Evolutionary conservation across 2,329 filamentous ascomycete genomes (phyloP).

Genomic region (Trichophyton equinum): DNA sequence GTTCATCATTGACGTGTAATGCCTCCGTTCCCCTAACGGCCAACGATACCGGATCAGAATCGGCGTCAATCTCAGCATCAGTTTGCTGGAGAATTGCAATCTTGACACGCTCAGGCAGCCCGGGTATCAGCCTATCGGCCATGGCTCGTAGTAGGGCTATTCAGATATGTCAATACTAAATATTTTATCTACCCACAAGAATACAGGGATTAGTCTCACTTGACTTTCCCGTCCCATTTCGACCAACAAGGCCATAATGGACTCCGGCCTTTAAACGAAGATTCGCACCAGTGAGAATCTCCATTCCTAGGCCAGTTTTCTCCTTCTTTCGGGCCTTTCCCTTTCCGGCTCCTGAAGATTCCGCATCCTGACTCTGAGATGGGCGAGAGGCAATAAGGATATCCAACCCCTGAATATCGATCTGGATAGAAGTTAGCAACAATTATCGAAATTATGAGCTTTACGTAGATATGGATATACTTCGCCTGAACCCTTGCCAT

Average conservation of each 20-base stretch:
- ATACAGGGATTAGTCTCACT: constrained; percentile 36
- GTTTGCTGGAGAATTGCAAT: constrained; percentile 61
- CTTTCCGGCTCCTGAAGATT: constrained; percentile 14
- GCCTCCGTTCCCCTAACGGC: not conserved
- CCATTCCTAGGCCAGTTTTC: constrained; percentile 40
- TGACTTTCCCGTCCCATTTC: constrained; percentile 75
- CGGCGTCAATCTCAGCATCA: constrained; percentile 27
- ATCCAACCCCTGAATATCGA: constrained; percentile 60
- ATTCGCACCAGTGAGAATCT: constrained; percentile 58
- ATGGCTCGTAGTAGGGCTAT: constrained; percentile 60
- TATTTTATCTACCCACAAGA: not conserved
- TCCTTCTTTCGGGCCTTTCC: constrained; percentile 29
- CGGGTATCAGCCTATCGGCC: constrained; percentile 65
- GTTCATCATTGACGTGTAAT: not conserved
- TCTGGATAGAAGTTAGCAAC: constrained; percentile 29
- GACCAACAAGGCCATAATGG: constrained; percentile 65
- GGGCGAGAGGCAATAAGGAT: constrained; percentile 45
- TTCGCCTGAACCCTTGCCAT: constrained; percentile 43
- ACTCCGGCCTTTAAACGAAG: constrained; percentile 59
- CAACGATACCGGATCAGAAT: not conserved
- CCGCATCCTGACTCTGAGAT: not conserved
- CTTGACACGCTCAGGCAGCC: constrained; percentile 53
- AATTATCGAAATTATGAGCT: not conserved
- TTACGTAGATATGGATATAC: constrained; percentile 24
- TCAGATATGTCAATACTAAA: constrained; percentile 5